Evolutionary conservation across 805 yeast species (phyloP), one percentile per base, ranked within the genome.

Genomic region (Nakazawaea sp.): DNA sequence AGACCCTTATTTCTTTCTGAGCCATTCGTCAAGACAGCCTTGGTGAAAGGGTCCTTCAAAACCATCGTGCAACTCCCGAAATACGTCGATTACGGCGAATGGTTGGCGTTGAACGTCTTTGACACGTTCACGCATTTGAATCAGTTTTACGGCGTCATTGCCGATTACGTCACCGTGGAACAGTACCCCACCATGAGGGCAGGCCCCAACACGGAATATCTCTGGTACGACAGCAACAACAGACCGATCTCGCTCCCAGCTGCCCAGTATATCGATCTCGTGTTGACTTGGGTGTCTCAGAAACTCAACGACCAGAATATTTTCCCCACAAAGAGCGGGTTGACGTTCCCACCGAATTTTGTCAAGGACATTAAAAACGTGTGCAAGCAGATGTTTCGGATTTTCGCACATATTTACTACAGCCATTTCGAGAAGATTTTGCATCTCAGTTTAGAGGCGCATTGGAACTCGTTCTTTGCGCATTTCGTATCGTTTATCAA

Each of bases 401-500:
- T 92, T 12, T 89, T 90, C 62, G 98, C 98, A 4, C 96, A 89
- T 54, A 78, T 92, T 27, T 92, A 89, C 56, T 85, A 87, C 61
- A 87, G 88, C 56, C 98, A 92, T 57, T 92, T 88, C 59, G 98
- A 90, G 47, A 87, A 82, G 53, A 73, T 90, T 18, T 78, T 90
- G n/a, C 97, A 92, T 56, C 61, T 92, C 42, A 81, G 95, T 2
- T 59, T 92, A 42, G 98, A 92, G 56, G 96, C 97, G 1, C 97
- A 92, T 56, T 92, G 96, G 95, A 92, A 92, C 58, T 89, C 97
- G 3, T 85, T 89, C 49, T 92, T 94, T 61, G 92, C 96, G 12
- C 98, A 92, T 56, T 92, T 84, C 52, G 73, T 90, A 30, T 81
- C 95, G 36, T 86, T 92, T 52, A 75, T 83, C 11, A 81, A 81